Conservation (phyloP, 805 yeast species). For the Zygosaccharomyces rouxii region DNA sequence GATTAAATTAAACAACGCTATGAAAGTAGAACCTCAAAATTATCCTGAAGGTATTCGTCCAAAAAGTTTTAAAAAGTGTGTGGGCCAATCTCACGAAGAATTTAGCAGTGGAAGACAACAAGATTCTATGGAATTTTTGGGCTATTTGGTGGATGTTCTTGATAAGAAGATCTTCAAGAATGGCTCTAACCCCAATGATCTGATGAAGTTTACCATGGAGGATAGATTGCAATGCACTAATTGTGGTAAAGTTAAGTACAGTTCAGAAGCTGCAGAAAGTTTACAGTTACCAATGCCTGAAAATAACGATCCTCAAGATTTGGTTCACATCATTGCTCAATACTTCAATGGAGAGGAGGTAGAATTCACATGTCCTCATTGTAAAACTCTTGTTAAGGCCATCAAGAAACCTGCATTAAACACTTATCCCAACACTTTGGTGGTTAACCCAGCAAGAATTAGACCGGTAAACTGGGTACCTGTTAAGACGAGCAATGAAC, state of each 20-base stretch:
- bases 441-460: conserved; percentile 74
- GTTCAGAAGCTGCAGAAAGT: conserved; percentile 54
- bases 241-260: conserved; percentile 60
- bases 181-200: conserved; percentile 44
- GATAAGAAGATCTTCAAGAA: conserved; percentile 42
- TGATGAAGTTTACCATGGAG: conserved; percentile 61
- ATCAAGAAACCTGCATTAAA: conserved; percentile 26
- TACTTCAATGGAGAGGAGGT: conserved; percentile 54
- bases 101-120: conserved; percentile 87
- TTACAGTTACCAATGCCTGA: conserved; percentile 51
- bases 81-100: conserved; percentile 77
- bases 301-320: conserved; percentile 40
- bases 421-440: conserved; percentile 65
- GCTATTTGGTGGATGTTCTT: conserved; percentile 58
- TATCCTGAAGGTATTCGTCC: conserved; percentile 80
- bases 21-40: conserved; percentile 42
- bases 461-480: conserved; percentile 89
- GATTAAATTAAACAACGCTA: conserved; percentile 73
- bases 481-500: conserved; percentile 69
- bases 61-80: conserved; percentile 62
- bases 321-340: conserved; percentile 43
- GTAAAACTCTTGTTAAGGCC: conserved; percentile 36
- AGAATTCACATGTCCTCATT: conserved; percentile 60
- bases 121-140: conserved; percentile 88
- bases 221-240: conserved; percentile 51